Conservation (phyloP, 2,329 filamentous ascomycete species). For the Dactylellina cionopaga region DNA sequence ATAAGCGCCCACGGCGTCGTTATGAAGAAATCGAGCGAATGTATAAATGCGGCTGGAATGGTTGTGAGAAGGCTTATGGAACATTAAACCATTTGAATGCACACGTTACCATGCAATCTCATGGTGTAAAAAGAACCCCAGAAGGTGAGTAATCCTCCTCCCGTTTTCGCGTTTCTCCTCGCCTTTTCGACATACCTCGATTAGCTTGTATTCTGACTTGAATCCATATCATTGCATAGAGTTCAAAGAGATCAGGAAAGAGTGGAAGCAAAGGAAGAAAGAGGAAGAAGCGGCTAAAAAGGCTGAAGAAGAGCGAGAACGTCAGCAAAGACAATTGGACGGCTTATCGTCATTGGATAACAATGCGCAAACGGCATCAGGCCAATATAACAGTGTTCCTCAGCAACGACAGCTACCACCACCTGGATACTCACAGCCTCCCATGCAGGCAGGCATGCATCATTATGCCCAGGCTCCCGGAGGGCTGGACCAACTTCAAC, state of each 20-base stretch:
- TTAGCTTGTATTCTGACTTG: background rate
- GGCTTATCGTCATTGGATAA: slow-evolving; percentile 67
- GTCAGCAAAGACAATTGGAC: slow-evolving; percentile 66
- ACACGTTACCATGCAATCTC: slow-evolving; percentile 98
- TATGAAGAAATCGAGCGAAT: slow-evolving; percentile 99
- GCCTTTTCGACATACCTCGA: background rate
- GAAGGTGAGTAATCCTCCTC: slow-evolving; percentile 77
- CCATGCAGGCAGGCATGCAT: slow-evolving; percentile 68
- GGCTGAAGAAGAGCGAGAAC: slow-evolving; percentile 83
- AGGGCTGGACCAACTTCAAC: slow-evolving; percentile 55
- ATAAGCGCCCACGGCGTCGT: slow-evolving; percentile 89
- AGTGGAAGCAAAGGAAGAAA: slow-evolving; percentile 99
- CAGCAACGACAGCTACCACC: slow-evolving; percentile 75
- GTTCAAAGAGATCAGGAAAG: slow-evolving; percentile 98
- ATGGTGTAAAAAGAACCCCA: slow-evolving; percentile 91
- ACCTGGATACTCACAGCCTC: slow-evolving; percentile 74
- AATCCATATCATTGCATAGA: slow-evolving; percentile 68
- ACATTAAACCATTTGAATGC: slow-evolving; percentile 97
- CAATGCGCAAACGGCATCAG: slow-evolving; percentile 64
- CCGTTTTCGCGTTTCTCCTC: slow-evolving; percentile 32
- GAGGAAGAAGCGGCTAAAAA: slow-evolving; percentile 92
- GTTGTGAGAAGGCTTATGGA: slow-evolving; percentile 97
- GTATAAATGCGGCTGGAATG: slow-evolving; percentile 99
- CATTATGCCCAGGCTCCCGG: slow-evolving; percentile 72
- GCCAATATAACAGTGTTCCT: slow-evolving; percentile 66